These are phyloP conservation scores for Cercospora sojina DNA, from an alignment of 2,329 filamentous ascomycete genomes.

Conservation along the genomic window DNA sequence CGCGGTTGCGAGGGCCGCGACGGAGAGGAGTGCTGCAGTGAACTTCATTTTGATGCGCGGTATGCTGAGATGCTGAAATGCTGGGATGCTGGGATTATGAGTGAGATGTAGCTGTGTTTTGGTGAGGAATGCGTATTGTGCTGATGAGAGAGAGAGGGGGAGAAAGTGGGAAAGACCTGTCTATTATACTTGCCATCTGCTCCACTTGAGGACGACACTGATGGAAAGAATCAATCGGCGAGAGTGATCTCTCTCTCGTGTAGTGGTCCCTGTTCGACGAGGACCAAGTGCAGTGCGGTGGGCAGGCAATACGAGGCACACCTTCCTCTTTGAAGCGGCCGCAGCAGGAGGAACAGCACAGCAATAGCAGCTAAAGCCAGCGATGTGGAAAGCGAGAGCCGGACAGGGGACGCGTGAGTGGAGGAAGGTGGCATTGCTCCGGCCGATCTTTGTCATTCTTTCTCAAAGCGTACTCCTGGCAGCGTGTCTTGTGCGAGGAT, in stretches of 20 bases:
- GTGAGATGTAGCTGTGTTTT: not conserved
- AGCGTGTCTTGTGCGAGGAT: not conserved
- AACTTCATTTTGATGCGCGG: constrained; percentile 25
- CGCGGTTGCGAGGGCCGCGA: constrained; percentile 29
- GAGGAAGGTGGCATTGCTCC: not conserved
- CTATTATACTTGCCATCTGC: not conserved
- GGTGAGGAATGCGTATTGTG: not conserved
- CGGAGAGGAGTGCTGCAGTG: constrained; percentile 37
- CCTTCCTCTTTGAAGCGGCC: not conserved
- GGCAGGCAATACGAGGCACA: constrained; percentile 2
- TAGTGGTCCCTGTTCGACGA: not conserved
- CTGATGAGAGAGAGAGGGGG: not conserved
- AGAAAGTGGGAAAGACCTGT: not conserved
- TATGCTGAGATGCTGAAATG: not conserved
- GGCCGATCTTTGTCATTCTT: not conserved
- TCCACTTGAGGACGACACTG: not conserved
- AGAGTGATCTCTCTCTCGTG: not conserved
- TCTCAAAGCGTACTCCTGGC: not conserved
- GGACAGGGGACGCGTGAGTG: not conserved
- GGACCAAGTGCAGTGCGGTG: not conserved
- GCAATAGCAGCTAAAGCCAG: not conserved
- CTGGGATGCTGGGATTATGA: not conserved
- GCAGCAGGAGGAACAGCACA: not conserved
- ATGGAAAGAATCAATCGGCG: not conserved
- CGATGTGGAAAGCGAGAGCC: not conserved